Base-by-base conservation (phyloP, 192 early-diverging fungal species). In the Linnemannia elongata region DNA sequence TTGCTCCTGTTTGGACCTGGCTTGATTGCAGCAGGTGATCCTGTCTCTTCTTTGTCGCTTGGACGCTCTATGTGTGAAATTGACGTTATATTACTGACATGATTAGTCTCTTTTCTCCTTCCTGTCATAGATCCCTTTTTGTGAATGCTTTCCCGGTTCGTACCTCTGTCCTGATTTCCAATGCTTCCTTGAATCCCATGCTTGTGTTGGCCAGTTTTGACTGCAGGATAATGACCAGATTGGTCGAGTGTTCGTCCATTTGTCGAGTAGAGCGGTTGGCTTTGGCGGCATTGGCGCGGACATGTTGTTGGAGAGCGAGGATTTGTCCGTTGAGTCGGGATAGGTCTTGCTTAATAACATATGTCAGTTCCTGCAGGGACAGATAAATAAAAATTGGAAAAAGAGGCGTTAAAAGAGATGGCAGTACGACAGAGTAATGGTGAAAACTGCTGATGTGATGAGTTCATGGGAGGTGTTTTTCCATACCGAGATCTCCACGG, bases 321-420 rank as follows among this genome's bases (percentile, higher is more conserved):
- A 98, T 99, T 89, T 98, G 97, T 66, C 93, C 93, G 83, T 98
- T 98, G 75, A 99, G 92, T 41, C 95, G 93, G 22, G 95, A 96
- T 82, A 99, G 97, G 78, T 99, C 96, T 92, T 98, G 97, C 85
- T 99, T 99, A 81, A 99, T 99, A 35, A 94, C 93, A 82, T 93
- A 93, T 22, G 97, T 97, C 75, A 99, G 91, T 89, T 97, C 95
- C 94, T 95, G 82, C n/a, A 71, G 27, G 55, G 36, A 9, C 49
- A 74, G 78, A 77, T n/a, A n/a, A 33, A 57, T 69, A 77, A 41
- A 86, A 45, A n/a, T 6, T 24, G 4, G 52, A 55, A 35, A 52
- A 49, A 39, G 47, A 63, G 9, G 35, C 57, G 39, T 27, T 78
- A 20, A 9, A 24, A 77, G 6, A 4, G 44, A 18, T 41, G 81